Evolutionary conservation across 768 basidiomycete species (phyloP).

Genomic region (Fomitopsis serialis): DNA sequence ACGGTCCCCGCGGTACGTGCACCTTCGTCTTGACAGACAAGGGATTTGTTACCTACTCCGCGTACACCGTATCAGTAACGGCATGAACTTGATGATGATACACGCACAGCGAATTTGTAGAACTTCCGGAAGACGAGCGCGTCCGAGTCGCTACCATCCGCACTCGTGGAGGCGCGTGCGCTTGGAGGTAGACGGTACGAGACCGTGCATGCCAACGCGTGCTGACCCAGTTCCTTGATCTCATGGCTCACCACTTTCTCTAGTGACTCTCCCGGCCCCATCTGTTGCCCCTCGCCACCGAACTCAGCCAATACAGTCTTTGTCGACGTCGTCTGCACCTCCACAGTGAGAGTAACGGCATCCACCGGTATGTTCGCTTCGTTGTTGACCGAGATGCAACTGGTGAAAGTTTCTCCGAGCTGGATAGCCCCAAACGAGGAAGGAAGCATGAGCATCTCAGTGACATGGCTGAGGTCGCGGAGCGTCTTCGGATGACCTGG

Average conservation of each 20-base stretch:
- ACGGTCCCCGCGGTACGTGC: slow-evolving; percentile 68
- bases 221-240: slow-evolving; percentile 90
- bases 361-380: slow-evolving; percentile 60
- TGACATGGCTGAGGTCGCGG: slow-evolving; percentile 73
- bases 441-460: slow-evolving; percentile 77
- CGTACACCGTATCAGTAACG: not conserved
- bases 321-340: slow-evolving; percentile 78
- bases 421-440: slow-evolving; percentile 83
- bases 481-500: slow-evolving; percentile 78
- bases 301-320: slow-evolving; percentile 62
- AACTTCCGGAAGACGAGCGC: slow-evolving; percentile 80
- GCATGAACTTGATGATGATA: not conserved
- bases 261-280: slow-evolving; percentile 54
- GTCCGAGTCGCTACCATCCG: slow-evolving; percentile 46
- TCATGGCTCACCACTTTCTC: slow-evolving; percentile 76
- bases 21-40: slow-evolving; percentile 95
- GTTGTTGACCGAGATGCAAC: slow-evolving; percentile 80
- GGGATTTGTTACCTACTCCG: slow-evolving; percentile 79
- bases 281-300: slow-evolving; percentile 44
- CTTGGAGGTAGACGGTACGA: slow-evolving; percentile 71
- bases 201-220: slow-evolving; percentile 83
- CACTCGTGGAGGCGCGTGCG: slow-evolving; percentile 42
- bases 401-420: slow-evolving; percentile 84
- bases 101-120: slow-evolving; percentile 83
- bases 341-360: slow-evolving; percentile 62